These are phyloP conservation scores for Tarenaya hassleriana DNA, from an alignment of 345 rosid species.

Conservation along the genomic window DNA sequence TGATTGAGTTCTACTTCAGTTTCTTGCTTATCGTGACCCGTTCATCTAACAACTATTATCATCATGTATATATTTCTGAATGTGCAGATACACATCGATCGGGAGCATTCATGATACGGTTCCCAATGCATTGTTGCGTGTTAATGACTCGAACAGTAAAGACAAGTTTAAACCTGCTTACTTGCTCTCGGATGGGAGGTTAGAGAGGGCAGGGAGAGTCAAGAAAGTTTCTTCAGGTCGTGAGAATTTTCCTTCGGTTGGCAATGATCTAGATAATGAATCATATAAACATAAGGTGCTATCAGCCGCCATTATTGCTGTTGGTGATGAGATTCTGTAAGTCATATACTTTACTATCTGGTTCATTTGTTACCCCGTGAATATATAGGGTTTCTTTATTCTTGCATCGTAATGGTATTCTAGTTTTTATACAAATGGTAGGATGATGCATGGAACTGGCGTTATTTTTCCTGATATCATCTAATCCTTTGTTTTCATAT, in stretches of 20 bases:
- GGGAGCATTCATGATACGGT: constrained; percentile 93
- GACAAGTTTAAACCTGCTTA: constrained; percentile 90
- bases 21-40: not conserved
- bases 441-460: too few relatives aligned
- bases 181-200: constrained; percentile 91
- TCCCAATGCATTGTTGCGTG: constrained; percentile 66
- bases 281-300: constrained; percentile 41
- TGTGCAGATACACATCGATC: constrained; percentile 82
- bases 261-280: constrained; percentile 36
- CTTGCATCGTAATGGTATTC: too few relatives aligned
- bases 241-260: constrained; percentile 18
- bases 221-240: constrained; percentile 40
- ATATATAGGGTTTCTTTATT: too few relatives aligned
- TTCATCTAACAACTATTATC: not conserved
- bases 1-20: constrained; percentile 11
- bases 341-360: constrained; percentile 31
- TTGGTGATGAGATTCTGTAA: constrained; percentile 99
- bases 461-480: too few relatives aligned
- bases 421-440: too few relatives aligned
- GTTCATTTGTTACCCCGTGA: too few relatives aligned
- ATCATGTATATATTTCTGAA: constrained; percentile 12
- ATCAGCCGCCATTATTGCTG: constrained; percentile 63
- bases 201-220: constrained; percentile 95
- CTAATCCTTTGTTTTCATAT: too few relatives aligned
- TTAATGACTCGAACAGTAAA: constrained; percentile 37